Evolutionary conservation across 306 rosid species (phyloP), one percentile per base, ranked within the genome.

Genomic region (Medicago arabica): DNA sequence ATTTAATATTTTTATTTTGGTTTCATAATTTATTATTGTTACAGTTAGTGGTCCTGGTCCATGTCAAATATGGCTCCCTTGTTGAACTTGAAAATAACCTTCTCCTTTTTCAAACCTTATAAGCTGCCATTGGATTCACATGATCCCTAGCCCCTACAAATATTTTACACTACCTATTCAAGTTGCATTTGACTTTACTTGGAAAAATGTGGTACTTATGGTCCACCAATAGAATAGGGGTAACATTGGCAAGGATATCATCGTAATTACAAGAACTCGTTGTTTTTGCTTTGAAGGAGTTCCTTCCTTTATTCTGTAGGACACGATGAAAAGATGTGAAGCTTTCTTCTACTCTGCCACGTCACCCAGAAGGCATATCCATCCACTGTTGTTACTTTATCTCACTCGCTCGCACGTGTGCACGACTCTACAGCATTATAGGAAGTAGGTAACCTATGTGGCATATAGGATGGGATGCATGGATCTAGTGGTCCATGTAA

Each of bases 121-220:
- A 21, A 4, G 10, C 19, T 54, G 13, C 28, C 28, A 18, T 54
- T 54, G 60, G 18, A 18, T 18, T 54, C 60, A 54, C 12, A 54
- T 54, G 59, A 9, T 6, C 58, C 58, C 58, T 51, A 51, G 19
- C n/a, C 21, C 9, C 58, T 51, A 51, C 23, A 51, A n/a, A 7
- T n/a, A 51, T 51, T 47, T 46, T 50, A 15, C 14, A 13, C 7
- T 47, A 14, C 17, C 31, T 28, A 28, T 16, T 51, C 3, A 21
- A 58, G 23, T 7, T 58, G 34, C 39, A 6, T 75, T 81, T 80
- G 79, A 80, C 76, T 67, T 74, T 71, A 17, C 7, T 3, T 62
- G 59, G n/a, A n/a, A 69, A 67, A 81, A 60, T 62, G 63, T 31
- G 28, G 36, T 16, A 14, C 7, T 8, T 11, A 36, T 72, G 80